A percentile compares a stretch with the other conserved stretches of the same genome.
Conservation (phyloP, 192 early-diverging fungal species). For the Backusella sp. region DNA sequence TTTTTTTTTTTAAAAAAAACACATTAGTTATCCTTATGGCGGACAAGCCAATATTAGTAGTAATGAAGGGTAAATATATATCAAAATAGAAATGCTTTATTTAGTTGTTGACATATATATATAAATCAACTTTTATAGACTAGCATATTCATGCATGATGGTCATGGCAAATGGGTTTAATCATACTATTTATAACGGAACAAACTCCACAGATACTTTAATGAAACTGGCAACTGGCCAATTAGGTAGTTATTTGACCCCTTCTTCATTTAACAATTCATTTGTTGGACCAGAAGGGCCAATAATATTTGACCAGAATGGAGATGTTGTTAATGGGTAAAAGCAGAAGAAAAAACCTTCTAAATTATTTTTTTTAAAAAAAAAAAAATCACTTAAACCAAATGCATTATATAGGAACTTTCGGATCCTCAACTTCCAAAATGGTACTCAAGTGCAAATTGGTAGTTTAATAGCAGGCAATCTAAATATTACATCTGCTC, state of each 20-base stretch:
- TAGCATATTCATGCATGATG: conserved; percentile 57
- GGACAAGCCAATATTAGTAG: conserved; percentile 42
- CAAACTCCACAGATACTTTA: conserved; percentile 22
- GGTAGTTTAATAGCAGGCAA: conserved; percentile 41
- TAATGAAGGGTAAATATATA: conserved; percentile 41
- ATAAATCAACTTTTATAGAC: conserved; percentile 3
- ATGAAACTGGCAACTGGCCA: conserved; percentile 30
- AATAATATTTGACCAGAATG: conserved; percentile 45
- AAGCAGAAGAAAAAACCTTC: neutral
- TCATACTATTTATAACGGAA: conserved; percentile 35
- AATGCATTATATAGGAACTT: conserved; percentile 33
- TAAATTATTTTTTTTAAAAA: neutral
- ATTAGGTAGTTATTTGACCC: conserved; percentile 37
- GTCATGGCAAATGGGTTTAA: conserved; percentile 45
- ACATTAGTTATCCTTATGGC: conserved; percentile 41
- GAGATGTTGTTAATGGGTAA: conserved; percentile 39
- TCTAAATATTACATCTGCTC: conserved; percentile 38
- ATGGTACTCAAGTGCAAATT: conserved; percentile 32
- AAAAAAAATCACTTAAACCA: neutral
- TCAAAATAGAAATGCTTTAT: neutral
- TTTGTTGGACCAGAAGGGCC: conserved; percentile 48
- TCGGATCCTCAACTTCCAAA: conserved; percentile 44
- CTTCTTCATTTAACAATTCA: conserved; percentile 40
- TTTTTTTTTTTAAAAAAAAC: neutral
- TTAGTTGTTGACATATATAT: neutral